These are phyloP conservation scores for Melanomma pulvis-pyrius DNA, from an alignment of 495 filamentous ascomycete species.

Conservation along the genomic window DNA sequence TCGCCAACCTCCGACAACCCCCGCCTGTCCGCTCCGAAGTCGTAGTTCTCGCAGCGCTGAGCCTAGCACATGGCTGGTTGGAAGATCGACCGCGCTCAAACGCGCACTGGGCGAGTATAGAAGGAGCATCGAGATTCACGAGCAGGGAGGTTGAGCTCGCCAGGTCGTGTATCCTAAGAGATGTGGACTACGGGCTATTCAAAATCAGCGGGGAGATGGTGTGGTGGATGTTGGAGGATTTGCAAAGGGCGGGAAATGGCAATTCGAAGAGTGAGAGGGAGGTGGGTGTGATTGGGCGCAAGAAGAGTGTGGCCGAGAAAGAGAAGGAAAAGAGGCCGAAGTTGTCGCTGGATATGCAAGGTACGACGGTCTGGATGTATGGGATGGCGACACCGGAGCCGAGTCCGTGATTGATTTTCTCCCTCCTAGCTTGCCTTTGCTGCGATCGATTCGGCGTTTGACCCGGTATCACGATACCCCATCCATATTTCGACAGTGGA, in stretches of 20 bases:
- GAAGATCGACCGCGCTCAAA: conserved; percentile 23
- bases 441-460: background rate
- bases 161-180: conserved; percentile 25
- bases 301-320: background rate
- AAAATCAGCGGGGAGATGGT: conserved; percentile 31
- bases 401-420: conserved; percentile 24
- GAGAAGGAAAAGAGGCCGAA: conserved; percentile 9
- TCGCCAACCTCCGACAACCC: background rate
- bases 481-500: background rate
- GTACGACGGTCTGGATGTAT: conserved; percentile 24
- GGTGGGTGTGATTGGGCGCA: background rate
- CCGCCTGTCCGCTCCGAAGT: conserved; percentile 22
- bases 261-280: background rate
- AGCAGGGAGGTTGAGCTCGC: conserved; percentile 23
- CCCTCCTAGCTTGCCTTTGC: background rate
- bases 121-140: conserved; percentile 1
- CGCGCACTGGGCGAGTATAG: conserved; percentile 28
- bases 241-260: conserved; percentile 7
- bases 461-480: background rate
- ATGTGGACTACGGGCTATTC: conserved; percentile 36
- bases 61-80: conserved; percentile 26
- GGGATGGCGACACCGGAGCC: conserved; percentile 38
- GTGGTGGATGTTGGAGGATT: conserved; percentile 13
- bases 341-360: conserved; percentile 14
- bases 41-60: conserved; percentile 34